Evolutionary conservation across 2,329 filamentous ascomycete genomes (phyloP).

Genomic region (Eutypa lata): DNA sequence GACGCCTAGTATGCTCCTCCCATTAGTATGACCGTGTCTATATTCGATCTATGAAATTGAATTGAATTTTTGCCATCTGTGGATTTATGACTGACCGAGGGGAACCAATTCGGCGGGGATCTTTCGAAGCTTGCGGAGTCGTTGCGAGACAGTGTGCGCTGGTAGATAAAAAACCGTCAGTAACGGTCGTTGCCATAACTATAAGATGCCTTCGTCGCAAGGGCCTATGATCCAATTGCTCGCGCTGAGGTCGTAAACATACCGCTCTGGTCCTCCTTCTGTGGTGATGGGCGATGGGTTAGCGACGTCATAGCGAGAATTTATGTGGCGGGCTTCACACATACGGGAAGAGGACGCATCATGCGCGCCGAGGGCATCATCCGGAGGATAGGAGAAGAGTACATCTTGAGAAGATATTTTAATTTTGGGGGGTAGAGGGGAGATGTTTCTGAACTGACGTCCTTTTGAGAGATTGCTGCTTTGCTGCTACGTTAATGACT

Average conservation of each 20-base stretch:
- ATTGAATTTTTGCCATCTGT: too few species aligned
- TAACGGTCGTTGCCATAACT: constrained; percentile 7
- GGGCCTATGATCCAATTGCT: constrained; percentile 14
- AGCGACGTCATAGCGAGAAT: constrained; percentile 32
- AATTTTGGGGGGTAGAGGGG: constrained; percentile 13
- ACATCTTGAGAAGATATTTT: constrained; percentile 48
- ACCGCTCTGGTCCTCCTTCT: constrained; percentile 69
- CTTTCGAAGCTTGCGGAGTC: constrained; percentile 82
- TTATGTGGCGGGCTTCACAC: constrained; percentile 30
- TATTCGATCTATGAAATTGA: background rate
- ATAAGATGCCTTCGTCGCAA: constrained; percentile 1
- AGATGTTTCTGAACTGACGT: constrained; percentile 14
- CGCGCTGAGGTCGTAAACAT: constrained; percentile 37
- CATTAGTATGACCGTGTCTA: background rate
- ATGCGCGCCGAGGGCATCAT: constrained; percentile 66
- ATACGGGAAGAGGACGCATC: constrained; percentile 71
- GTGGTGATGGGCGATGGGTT: constrained; percentile 25
- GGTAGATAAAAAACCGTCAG: constrained; percentile 12
- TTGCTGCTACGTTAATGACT: constrained; percentile 2
- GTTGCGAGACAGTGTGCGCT: constrained; percentile 98
- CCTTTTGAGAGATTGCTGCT: constrained; percentile 7
- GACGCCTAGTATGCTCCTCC: constrained; percentile 53
- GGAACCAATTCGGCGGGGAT: constrained; percentile 93
- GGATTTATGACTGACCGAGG: constrained; percentile 68
- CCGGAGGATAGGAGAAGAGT: constrained; percentile 61